Percentiles rank a stretch among this genome's conserved stretches.
Evolutionary conservation across 116 monocot genomes (phyloP).

Genomic region (Dioscorea cayenensis): DNA sequence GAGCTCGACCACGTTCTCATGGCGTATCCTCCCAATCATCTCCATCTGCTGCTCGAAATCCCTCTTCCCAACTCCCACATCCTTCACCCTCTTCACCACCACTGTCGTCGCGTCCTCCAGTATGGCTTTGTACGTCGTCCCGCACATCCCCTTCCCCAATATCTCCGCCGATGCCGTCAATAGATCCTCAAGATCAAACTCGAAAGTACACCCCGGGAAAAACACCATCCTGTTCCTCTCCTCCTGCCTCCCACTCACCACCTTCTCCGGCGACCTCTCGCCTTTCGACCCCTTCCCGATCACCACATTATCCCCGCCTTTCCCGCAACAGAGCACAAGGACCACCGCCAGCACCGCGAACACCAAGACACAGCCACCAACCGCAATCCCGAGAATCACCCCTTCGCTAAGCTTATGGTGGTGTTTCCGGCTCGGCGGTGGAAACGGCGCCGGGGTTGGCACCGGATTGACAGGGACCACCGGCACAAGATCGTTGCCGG

Average conservation of each 20-base stretch:
- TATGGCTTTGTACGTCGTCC: slow-evolving; percentile 72
- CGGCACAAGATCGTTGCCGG: slow-evolving; percentile 14
- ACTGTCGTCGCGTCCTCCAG: slow-evolving; percentile 73
- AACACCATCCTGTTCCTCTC: slow-evolving; percentile 59
- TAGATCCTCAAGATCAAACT: slow-evolving; percentile 82
- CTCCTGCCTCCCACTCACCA: slow-evolving; percentile 26
- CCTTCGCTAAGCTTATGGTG: slow-evolving; percentile 30
- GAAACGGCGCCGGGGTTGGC: slow-evolving; percentile 12
- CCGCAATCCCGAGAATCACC: slow-evolving; percentile 39
- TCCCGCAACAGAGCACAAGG: slow-evolving; percentile 24
- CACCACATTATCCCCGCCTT: slow-evolving; percentile 3
- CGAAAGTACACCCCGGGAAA: slow-evolving; percentile 61
- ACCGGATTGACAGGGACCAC: background rate
- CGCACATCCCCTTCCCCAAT: slow-evolving; percentile 73
- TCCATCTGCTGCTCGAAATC: slow-evolving; percentile 97
- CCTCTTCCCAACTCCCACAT: slow-evolving; percentile 61
- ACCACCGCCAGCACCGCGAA: slow-evolving; percentile 21
- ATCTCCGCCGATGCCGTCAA: slow-evolving; percentile 81
- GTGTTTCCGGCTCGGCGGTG: background rate
- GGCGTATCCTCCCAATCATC: slow-evolving; percentile 50
- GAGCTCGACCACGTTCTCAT: slow-evolving; percentile 64
- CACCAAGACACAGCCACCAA: slow-evolving; percentile 35
- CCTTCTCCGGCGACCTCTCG: slow-evolving; percentile 46
- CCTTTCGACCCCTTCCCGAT: slow-evolving; percentile 36
- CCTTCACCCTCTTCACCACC: slow-evolving; percentile 87